Percentiles rank a stretch among this genome's conserved stretches.
phyloP scores from a whole-genome alignment of 805 yeast genomes.

The Spathaspora girioi region DNA sequence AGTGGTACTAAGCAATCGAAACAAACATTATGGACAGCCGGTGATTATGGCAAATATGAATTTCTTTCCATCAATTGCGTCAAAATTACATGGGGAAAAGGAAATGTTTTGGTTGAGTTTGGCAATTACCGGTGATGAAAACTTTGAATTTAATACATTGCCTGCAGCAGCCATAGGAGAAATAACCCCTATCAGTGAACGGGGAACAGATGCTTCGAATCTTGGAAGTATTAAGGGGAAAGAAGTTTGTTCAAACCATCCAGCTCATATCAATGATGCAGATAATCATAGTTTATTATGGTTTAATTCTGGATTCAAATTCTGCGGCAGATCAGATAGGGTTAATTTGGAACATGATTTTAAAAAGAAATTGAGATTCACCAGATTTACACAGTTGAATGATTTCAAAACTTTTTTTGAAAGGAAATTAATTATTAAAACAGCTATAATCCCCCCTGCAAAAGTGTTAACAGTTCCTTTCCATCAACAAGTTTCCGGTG shows the following conservation, averaged over 20 bases:
- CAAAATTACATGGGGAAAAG: constrained; percentile 34
- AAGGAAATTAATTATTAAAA: constrained; percentile 14
- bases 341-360: constrained; percentile 23
- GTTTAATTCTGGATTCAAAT: constrained; percentile 68
- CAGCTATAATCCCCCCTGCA: constrained; percentile 26
- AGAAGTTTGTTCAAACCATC: constrained; percentile 60
- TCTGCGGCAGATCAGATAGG: constrained; percentile 37
- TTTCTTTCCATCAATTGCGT: constrained; percentile 17
- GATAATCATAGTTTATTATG: constrained; percentile 52
- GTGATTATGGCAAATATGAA: constrained; percentile 29
- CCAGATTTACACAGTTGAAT: constrained; percentile 15
- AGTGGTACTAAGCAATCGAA: constrained; percentile 27
- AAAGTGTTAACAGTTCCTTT: constrained; percentile 2
- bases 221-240: constrained; percentile 22
- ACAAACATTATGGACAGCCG: constrained; percentile 27
- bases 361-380: constrained; percentile 18
- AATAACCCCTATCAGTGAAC: constrained; percentile 26
- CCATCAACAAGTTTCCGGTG: constrained; percentile 14
- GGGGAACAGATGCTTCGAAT: constrained; percentile 16
- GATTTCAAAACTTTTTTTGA: constrained; percentile 25
- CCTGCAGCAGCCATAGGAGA: constrained; percentile 34
- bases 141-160: constrained; percentile 27
- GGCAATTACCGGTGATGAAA: constrained; percentile 25
- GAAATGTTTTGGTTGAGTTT: constrained; percentile 35
- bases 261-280: constrained; percentile 53